Conservation (phyloP, 2,329 filamentous ascomycete species). For the Penicillium frequentans region DNA sequence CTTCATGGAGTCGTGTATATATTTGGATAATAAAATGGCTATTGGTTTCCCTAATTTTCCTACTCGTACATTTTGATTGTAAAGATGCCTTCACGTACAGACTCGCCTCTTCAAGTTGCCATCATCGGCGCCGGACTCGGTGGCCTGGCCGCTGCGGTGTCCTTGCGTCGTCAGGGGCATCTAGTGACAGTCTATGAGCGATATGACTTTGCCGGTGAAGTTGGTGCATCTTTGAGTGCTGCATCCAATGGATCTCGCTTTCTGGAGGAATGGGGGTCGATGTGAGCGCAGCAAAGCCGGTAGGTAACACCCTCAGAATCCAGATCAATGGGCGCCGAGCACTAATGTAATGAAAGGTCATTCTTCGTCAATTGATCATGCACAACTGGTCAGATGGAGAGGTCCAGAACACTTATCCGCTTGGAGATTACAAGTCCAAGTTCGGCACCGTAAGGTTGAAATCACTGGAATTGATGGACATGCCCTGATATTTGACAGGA, state of each 20-base stretch:
- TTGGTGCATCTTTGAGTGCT: constrained; percentile 23
- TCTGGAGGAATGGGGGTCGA: constrained; percentile 25
- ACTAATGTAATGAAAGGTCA: constrained; percentile 10
- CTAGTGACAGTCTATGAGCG: constrained; percentile 24
- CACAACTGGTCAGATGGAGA: constrained; percentile 30
- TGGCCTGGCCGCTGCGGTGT: constrained; percentile 20
- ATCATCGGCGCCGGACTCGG: constrained; percentile 28
- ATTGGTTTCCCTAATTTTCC: too few species aligned
- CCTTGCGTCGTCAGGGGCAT: constrained; percentile 22
- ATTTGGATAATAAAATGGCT: background rate
- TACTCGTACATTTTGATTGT: background rate
- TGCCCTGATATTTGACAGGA: constrained; percentile 9
- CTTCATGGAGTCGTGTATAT: constrained; percentile 8
- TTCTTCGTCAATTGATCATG: constrained; percentile 31
- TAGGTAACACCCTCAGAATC: background rate
- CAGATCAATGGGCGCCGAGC: background rate
- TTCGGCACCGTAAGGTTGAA: constrained; percentile 17
- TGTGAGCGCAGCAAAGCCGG: constrained; percentile 19
- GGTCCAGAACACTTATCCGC: constrained; percentile 24
- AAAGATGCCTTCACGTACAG: constrained; percentile 23
- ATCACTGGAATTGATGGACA: background rate
- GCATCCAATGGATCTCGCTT: constrained; percentile 23
- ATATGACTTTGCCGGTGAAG: constrained; percentile 24
- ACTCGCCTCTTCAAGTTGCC: constrained; percentile 23
- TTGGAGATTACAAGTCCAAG: constrained; percentile 28